Percentiles rank a stretch among this genome's conserved stretches.
Evolutionary conservation across 306 rosid species (phyloP).

Genomic region (Inga leiocalycina): DNA sequence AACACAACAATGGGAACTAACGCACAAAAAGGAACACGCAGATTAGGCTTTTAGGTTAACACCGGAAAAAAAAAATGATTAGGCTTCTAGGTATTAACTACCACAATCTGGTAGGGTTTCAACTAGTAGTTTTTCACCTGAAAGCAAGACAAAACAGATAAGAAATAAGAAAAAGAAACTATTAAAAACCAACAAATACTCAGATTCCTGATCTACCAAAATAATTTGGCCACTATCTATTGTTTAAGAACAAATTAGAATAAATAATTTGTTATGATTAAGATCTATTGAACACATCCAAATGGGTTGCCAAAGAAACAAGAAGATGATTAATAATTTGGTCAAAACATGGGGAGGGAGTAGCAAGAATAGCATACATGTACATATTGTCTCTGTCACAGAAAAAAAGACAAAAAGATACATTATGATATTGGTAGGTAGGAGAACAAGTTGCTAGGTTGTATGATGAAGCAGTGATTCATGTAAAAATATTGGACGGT

Average conservation of each 20-base stretch:
- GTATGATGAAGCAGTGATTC: constrained; percentile 42
- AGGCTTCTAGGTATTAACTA: no score
- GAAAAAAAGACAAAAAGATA: constrained; percentile 31
- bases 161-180: no score
- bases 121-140: no score
- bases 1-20: no score
- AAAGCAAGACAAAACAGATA: no score
- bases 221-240: neutral
- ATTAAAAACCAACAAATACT: no score
- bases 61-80: no score
- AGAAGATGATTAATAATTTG: constrained; percentile 17
- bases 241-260: neutral
- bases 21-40: no score
- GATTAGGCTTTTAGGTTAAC: no score
- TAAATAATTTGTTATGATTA: neutral
- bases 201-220: no score
- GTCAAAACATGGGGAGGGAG: constrained; percentile 7
- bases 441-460: constrained; percentile 30
- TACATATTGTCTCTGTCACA: constrained; percentile 18
- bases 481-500: constrained; percentile 18
- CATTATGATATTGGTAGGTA: constrained; percentile 32
- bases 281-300: constrained; percentile 27
- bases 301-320: constrained; percentile 24
- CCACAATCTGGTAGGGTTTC: no score
- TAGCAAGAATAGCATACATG: constrained; percentile 25